Evolutionary conservation across 495 filamentous ascomycete genomes (phyloP), one percentile per base, ranked within the genome.

Genomic region (Letharia columbiana): DNA sequence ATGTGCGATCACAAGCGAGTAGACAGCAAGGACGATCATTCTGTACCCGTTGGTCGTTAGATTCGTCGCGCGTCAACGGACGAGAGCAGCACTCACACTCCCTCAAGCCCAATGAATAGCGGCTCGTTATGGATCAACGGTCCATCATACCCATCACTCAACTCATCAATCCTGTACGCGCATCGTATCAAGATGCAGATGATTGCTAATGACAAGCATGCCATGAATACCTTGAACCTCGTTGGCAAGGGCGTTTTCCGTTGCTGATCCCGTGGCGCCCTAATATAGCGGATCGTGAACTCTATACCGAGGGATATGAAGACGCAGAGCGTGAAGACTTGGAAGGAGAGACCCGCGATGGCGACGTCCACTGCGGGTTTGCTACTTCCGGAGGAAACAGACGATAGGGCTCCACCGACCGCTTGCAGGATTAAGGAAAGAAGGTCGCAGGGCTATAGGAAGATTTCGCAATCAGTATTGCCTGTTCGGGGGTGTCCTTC

Each of bases 341-440:
- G 80, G 52, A 78, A 73, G 28, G 72, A 73, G 11, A 83, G 71
- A 17, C 80, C 80, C 20, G 74, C 72, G n/a, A 80, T 72, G 60
- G 69, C 62, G 35, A 72, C 58, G 60, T 81, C 69, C 28, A 78
- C 76, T 20, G 77, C 81, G 0, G 52, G 33, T 42, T 71, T 60
- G 60, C 67, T 76, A 33, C 56, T 33, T 10, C 72, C 70, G 1
- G 66, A 60, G 7, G 71, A 69, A 5, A 60, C 41, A 2, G 77
- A 74, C 13, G 77, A 79, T 4, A 80, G 52, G 49, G 77, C 82
- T 31, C 83, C 82, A 39, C 84, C 84, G 18, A 74, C 73, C 2
- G 78, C 80, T 70, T 86, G 84, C 2, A 86, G 73, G 23, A 79
- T 62, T 6, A 86, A 75, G 33, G 77, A 79, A 64, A 79, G 35